Evolutionary conservation across 495 filamentous ascomycete species (phyloP).

Genomic region (Annulohypoxylon stygium): DNA sequence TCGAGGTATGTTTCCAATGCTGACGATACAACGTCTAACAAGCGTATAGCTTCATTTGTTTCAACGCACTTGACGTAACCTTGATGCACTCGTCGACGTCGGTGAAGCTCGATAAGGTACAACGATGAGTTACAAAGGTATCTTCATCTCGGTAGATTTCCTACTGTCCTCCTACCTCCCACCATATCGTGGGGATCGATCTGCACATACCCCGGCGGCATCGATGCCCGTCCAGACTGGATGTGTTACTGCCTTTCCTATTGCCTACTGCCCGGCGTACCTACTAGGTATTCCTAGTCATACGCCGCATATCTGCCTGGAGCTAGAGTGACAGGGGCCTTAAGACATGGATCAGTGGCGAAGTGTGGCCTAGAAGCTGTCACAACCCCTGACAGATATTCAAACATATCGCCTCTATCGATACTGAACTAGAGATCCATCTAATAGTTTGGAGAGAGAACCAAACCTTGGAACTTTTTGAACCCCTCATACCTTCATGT

Average conservation of each 20-base stretch:
- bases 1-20: conserved; percentile 18
- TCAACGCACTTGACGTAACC: background rate
- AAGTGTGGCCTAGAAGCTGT: conserved; percentile 35
- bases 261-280: conserved; percentile 14
- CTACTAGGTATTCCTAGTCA: conserved; percentile 3
- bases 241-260: conserved; percentile 17
- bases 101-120: background rate
- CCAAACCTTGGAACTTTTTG: conserved; percentile 12
- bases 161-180: conserved; percentile 20
- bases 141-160: conserved; percentile 23
- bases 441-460: conserved; percentile 8
- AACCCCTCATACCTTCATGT: conserved; percentile 33
- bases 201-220: conserved; percentile 27
- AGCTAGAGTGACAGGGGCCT: conserved; percentile 7
- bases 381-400: conserved; percentile 16
- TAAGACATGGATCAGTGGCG: conserved; percentile 38
- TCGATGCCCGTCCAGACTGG: conserved; percentile 24
- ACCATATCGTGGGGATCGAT: conserved; percentile 33
- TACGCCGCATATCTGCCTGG: conserved; percentile 24
- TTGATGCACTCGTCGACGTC: conserved; percentile 9
- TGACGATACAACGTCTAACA: conserved; percentile 24
- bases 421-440: conserved; percentile 11
- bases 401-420: conserved; percentile 14
- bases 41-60: conserved; percentile 13
- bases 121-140: background rate